These are phyloP conservation scores for Rhytidiadelphus loreus DNA, from an alignment of 225 moss, liverwort and hornwort species.

Conservation along the genomic window DNA sequence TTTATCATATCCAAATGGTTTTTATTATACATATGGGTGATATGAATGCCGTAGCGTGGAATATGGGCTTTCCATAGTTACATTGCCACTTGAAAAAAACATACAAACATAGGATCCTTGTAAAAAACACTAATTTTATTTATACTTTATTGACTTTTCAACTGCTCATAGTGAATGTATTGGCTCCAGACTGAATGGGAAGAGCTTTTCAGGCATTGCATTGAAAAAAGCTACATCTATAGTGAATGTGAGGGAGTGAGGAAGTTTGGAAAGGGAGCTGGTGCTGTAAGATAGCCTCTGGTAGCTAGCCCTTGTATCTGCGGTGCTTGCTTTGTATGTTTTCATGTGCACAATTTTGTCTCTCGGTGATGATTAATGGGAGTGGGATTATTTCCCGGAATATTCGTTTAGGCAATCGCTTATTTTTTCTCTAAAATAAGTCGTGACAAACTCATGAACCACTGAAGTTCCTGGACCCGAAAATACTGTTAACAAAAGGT, in stretches of 20 bases:
- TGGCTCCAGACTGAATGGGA: background rate
- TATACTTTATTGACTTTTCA: background rate
- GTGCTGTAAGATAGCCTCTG: background rate
- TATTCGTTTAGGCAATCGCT: background rate
- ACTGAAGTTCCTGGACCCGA: background rate
- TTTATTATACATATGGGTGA: background rate
- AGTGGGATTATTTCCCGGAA: background rate
- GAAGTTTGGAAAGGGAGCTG: background rate
- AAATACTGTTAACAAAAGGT: background rate
- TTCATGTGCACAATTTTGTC: background rate
- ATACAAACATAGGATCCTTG: background rate
- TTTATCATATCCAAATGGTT: no score
- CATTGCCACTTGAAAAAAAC: background rate
- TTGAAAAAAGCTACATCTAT: background rate
- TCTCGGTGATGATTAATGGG: background rate
- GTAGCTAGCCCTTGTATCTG: background rate
- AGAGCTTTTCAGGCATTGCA: background rate
- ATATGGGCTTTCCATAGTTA: background rate
- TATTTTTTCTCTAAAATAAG: background rate
- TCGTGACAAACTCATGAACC: background rate
- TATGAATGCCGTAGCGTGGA: background rate
- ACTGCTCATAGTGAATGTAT: background rate
- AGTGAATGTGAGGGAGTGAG: background rate
- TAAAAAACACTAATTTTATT: background rate
- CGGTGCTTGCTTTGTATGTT: no score